These are phyloP conservation scores for Trypanosoma avium DNA, from an alignment of 208 protist species.

Conservation along the genomic window DNA sequence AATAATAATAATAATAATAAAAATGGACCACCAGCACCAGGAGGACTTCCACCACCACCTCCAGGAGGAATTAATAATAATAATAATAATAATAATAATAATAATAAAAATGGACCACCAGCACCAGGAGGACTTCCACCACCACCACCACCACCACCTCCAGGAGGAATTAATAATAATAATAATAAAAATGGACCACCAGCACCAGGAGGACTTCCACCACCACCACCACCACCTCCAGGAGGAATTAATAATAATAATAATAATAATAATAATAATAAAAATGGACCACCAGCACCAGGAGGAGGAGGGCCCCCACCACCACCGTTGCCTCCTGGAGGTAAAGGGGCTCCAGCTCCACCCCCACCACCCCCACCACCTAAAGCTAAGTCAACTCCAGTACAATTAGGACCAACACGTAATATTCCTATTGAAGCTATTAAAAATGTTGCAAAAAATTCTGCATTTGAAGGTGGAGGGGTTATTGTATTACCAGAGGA, in stretches of 20 bases:
- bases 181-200: conserved; percentile 5
- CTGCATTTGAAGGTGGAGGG: conserved; percentile 30
- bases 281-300: not conserved
- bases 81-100: not conserved
- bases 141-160: conserved; percentile 33
- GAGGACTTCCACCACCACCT: conserved; percentile 25
- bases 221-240: conserved; percentile 18
- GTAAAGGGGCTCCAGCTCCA: conserved; percentile 12
- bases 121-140: conserved; percentile 18
- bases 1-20: no score
- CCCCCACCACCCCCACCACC: conserved; percentile 21
- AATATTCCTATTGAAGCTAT: conserved; percentile 56
- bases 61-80: not conserved
- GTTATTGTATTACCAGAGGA: conserved; percentile 23
- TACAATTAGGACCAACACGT: conserved; percentile 27
- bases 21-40: conserved; percentile 13
- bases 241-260: conserved; percentile 1
- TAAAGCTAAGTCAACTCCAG: not conserved
- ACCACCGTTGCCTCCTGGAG: conserved; percentile 34
- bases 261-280: not conserved
- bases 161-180: conserved; percentile 2
- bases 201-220: conserved; percentile 19
- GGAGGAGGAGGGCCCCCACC: conserved; percentile 2
- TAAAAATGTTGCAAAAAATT: conserved; percentile 26
- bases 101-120: conserved; percentile 4